A percentile compares a stretch with the other conserved stretches of the same genome.
phyloP scores from a whole-genome alignment of 352 stramenopile species.

The Blastocystis hominis region DNA sequence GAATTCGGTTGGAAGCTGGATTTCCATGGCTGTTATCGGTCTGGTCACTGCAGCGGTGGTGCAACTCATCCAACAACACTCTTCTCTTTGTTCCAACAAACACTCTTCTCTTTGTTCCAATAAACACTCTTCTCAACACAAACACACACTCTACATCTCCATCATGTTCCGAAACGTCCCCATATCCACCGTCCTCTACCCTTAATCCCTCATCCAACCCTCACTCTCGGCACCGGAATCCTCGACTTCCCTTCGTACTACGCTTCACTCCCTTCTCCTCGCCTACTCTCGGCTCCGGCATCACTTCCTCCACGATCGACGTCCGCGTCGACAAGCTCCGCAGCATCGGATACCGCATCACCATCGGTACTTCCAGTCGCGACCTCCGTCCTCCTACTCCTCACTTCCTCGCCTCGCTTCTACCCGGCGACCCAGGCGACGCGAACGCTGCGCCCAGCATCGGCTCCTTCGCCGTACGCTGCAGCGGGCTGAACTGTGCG shows the following conservation, averaged over 20 bases:
- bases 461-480: not conserved
- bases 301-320: not conserved
- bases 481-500: not conserved
- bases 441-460: too few relatives aligned
- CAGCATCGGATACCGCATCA: constrained; percentile 37
- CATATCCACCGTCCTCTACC: constrained; percentile 27
- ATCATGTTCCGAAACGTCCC: not conserved
- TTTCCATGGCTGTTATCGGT: not conserved
- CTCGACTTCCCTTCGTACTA: constrained; percentile 37
- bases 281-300: not conserved
- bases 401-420: not conserved
- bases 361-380: constrained; percentile 16
- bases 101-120: not conserved
- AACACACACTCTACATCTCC: not conserved
- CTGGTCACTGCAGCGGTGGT: not conserved
- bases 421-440: not conserved
- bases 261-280: not conserved
- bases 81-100: not conserved
- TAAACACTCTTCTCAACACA: not conserved
- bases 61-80: not conserved
- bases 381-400: not conserved
- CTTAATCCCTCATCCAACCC: not conserved
- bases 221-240: constrained; percentile 13
- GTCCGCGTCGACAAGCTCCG: constrained; percentile 18
- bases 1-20: not conserved